Conservation (phyloP, 2,329 filamentous ascomycete species). For the Hypoxylon sp. region DNA sequence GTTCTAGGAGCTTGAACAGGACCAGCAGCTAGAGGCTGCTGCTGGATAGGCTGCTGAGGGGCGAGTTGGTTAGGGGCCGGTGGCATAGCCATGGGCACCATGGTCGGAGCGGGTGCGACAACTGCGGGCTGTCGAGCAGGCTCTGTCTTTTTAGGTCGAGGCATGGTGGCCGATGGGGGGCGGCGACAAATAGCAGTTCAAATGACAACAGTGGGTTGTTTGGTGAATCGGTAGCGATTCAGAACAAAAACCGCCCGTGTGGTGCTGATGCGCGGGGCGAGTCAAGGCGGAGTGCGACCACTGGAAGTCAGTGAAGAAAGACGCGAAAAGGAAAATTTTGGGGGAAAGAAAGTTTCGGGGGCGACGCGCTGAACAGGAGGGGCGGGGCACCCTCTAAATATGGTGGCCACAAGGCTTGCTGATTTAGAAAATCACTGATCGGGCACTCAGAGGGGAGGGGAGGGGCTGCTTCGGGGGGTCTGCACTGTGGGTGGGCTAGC, state of each 20-base stretch:
- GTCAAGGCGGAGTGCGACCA: constrained; percentile 21
- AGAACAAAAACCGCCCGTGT: neutral
- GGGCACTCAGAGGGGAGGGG: constrained; percentile 28
- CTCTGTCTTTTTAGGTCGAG: constrained; percentile 57
- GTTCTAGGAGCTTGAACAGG: constrained; percentile 42
- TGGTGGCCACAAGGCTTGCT: constrained; percentile 43
- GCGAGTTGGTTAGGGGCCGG: constrained; percentile 40
- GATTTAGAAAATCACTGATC: constrained; percentile 51
- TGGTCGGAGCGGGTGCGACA: constrained; percentile 55
- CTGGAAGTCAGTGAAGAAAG: constrained; percentile 42
- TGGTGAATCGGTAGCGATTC: constrained; percentile 8
- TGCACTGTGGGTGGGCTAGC: constrained; percentile 38
- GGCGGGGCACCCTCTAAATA: constrained; percentile 51
- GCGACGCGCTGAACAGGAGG: constrained; percentile 46
- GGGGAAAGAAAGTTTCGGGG: constrained; percentile 47
- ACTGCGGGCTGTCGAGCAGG: constrained; percentile 55
- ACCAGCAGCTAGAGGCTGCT: constrained; percentile 40
- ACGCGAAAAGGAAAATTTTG: constrained; percentile 37
- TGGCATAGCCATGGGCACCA: constrained; percentile 55
- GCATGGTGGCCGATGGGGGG: constrained; percentile 49
- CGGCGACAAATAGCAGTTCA: neutral
- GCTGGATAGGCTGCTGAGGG: constrained; percentile 42
- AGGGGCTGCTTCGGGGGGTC: constrained; percentile 37
- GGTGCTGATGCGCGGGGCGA: constrained; percentile 3
- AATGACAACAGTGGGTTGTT: neutral